These are phyloP conservation scores for Lasiosphaeris hirsuta DNA, from an alignment of 495 filamentous ascomycete genomes.

Conservation along the genomic window DNA sequence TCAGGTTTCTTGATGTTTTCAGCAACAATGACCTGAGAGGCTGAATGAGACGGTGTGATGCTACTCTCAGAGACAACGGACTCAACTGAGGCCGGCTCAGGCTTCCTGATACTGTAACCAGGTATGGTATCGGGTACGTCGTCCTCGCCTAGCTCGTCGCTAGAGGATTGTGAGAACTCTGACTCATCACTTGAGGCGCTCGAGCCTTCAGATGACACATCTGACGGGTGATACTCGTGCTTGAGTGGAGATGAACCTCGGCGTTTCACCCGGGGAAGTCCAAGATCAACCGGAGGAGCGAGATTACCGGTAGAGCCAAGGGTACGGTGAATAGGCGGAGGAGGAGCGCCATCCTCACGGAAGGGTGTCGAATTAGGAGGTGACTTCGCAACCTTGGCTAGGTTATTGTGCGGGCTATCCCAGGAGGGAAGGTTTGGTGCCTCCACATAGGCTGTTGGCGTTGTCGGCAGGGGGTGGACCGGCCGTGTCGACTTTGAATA, in stretches of 20 bases:
- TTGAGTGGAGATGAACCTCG: constrained; percentile 92
- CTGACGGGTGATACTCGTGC: constrained; percentile 95
- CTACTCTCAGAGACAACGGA: constrained; percentile 44
- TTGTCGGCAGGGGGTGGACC: neutral
- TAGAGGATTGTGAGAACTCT: constrained; percentile 42
- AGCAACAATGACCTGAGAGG: constrained; percentile 63
- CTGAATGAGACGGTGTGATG: constrained; percentile 71
- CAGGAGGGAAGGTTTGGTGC: constrained; percentile 9
- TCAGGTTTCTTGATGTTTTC: constrained; percentile 48
- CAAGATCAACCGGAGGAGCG: constrained; percentile 48
- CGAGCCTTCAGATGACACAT: constrained; percentile 49
- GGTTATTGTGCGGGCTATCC: constrained; percentile 33
- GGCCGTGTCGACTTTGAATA: constrained; percentile 18
- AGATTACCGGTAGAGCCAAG: constrained; percentile 43
- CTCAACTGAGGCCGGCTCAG: constrained; percentile 17
- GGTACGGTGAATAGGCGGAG: constrained; percentile 49
- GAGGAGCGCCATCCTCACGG: constrained; percentile 46
- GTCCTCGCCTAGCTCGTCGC: constrained; percentile 50
- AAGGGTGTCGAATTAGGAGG: constrained; percentile 44
- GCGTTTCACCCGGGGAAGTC: constrained; percentile 50
- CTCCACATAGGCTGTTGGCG: neutral
- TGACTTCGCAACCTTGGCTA: constrained; percentile 30
- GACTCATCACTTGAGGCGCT: constrained; percentile 50
- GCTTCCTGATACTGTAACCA: constrained; percentile 45
- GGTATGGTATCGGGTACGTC: constrained; percentile 48